Conservation (phyloP, 1,284 basidiomycete species). For the Sanghuangporus sanghuang region DNA sequence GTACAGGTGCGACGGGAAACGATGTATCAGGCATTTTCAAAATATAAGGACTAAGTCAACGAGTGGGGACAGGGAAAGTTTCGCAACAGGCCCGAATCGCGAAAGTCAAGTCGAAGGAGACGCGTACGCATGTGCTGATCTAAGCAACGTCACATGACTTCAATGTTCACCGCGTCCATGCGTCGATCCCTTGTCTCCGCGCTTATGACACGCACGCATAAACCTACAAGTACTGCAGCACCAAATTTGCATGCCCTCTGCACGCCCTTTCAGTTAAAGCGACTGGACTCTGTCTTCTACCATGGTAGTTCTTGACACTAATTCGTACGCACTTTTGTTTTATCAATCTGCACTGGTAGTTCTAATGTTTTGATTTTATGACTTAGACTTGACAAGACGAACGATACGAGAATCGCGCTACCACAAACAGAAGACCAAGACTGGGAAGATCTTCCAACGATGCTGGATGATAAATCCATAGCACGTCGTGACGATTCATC, state of each 20-base stretch:
- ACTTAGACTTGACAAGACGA: too few species aligned
- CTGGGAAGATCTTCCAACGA: slow-evolving; percentile 11
- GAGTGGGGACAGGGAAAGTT: background rate
- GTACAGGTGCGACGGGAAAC: slow-evolving; percentile 35
- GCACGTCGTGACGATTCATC: background rate
- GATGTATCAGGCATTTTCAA: slow-evolving; percentile 11
- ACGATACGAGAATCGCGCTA: too few species aligned
- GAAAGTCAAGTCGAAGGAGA: slow-evolving; percentile 5
- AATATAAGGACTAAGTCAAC: background rate
- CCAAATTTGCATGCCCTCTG: background rate
- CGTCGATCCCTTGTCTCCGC: background rate
- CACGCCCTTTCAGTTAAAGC: background rate
- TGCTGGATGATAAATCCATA: background rate
- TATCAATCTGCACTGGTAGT: too few species aligned
- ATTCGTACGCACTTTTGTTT: background rate
- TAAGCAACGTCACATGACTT: slow-evolving; percentile 3
- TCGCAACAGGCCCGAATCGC: background rate
- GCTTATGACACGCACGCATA: background rate
- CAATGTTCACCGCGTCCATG: background rate
- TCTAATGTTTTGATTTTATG: too few species aligned
- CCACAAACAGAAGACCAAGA: background rate
- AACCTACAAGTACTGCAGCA: background rate
- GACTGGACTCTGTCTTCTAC: background rate
- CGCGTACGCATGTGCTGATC: slow-evolving; percentile 9
- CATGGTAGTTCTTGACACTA: background rate